Conservation (phyloP, 805 yeast genomes). For the Saccharomycopsis fodiens region DNA sequence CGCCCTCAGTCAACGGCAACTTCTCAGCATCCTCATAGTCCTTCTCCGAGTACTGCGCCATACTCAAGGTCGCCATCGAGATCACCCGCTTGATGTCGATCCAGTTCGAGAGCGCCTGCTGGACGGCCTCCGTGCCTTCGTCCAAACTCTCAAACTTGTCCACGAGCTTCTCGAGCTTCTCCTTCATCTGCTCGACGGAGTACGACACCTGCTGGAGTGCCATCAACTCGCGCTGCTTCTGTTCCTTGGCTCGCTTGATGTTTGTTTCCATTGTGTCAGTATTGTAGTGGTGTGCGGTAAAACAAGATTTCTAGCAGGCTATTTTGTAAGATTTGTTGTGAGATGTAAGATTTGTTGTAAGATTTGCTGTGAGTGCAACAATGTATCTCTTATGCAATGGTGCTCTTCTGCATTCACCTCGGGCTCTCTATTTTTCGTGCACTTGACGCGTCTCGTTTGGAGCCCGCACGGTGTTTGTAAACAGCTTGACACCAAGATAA, state of each 20-base stretch:
- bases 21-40: constrained; percentile 32
- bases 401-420: neutral
- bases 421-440: neutral
- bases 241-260: constrained; percentile 10
- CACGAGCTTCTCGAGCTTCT: constrained; percentile 15
- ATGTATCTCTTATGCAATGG: neutral
- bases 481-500: no score
- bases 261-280: constrained; percentile 7
- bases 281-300: neutral
- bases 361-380: no score
- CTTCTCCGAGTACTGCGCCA: constrained; percentile 32
- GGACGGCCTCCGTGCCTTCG: constrained; percentile 55
- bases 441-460: no score
- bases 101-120: constrained; percentile 58
- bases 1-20: constrained; percentile 25
- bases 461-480: neutral
- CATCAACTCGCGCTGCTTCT: constrained; percentile 19
- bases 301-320: no score
- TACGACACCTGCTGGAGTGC: constrained; percentile 20
- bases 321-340: no score
- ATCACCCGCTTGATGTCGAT: constrained; percentile 51
- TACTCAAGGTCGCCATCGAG: constrained; percentile 40
- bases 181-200: constrained; percentile 19
- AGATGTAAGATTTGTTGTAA: no score
- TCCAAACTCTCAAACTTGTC: constrained; percentile 14